Conservation (phyloP, 2,329 filamentous ascomycete species). For the Pseudocercospora macadamiae region DNA sequence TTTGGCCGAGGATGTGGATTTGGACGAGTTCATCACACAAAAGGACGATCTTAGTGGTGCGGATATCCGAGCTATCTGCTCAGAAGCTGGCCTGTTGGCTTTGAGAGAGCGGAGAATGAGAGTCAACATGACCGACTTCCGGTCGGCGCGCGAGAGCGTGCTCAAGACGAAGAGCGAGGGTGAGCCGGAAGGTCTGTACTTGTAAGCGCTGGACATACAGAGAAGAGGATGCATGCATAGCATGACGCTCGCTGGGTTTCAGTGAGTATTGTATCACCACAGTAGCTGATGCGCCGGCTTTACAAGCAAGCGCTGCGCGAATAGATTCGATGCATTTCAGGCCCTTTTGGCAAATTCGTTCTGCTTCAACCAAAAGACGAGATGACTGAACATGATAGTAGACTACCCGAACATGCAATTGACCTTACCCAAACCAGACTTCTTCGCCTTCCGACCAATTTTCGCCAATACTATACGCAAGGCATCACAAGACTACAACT, state of each 20-base stretch:
- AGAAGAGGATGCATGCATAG: not conserved
- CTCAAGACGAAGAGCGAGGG: conserved; percentile 98
- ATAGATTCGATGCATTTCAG: not conserved
- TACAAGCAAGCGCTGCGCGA: not conserved
- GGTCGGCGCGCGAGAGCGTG: conserved; percentile 87
- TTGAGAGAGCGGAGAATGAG: conserved; percentile 94
- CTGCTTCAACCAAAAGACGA: too few relatives aligned
- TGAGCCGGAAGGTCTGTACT: conserved; percentile 96
- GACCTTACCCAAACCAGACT: too few relatives aligned
- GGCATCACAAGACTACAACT: not conserved
- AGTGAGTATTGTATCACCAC: conserved; percentile 12
- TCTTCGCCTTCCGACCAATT: not conserved
- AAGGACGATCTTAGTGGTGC: conserved; percentile 97
- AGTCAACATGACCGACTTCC: conserved; percentile 98
- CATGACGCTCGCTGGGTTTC: conserved; percentile 5
- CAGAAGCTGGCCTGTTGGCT: conserved; percentile 92
- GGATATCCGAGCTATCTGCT: conserved; percentile 99
- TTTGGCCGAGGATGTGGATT: conserved; percentile 91
- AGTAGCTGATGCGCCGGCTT: conserved; percentile 19
- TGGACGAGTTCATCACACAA: conserved; percentile 97
- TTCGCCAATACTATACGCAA: not conserved
- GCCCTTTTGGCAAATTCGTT: not conserved
- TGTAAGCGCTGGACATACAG: conserved; percentile 70
- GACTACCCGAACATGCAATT: not conserved
- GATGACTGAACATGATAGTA: not conserved